A percentile compares a stretch with the other conserved stretches of the same genome.
phyloP scores from a whole-genome alignment of 768 basidiomycete genomes.

The Suillus decipiens region DNA sequence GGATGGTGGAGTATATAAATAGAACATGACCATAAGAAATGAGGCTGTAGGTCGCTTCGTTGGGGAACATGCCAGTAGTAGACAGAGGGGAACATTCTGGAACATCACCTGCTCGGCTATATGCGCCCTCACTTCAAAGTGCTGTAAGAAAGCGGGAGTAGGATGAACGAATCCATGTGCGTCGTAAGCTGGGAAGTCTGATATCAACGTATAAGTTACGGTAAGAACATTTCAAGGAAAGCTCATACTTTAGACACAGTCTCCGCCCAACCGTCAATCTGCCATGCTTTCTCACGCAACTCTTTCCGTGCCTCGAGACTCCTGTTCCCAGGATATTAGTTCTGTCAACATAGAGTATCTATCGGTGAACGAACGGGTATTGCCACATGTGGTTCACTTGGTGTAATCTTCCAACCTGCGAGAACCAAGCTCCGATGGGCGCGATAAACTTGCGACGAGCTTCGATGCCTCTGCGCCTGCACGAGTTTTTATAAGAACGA shows the following conservation, averaged over 20 bases:
- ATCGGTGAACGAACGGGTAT: constrained; percentile 66
- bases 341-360: constrained; percentile 9
- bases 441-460: constrained; percentile 85
- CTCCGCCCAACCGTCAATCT: constrained; percentile 93
- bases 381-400: constrained; percentile 98
- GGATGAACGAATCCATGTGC: constrained; percentile 84
- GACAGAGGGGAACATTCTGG: constrained; percentile 8
- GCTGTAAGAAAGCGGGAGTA: constrained; percentile 78
- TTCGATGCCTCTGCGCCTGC: constrained; percentile 91
- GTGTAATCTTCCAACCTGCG: constrained; percentile 80
- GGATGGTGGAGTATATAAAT: background rate
- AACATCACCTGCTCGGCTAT: background rate
- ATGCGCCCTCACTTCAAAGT: constrained; percentile 64
- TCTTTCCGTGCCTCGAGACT: constrained; percentile 81
- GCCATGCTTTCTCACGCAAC: constrained; percentile 88
- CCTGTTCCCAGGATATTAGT: constrained; percentile 37
- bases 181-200: constrained; percentile 89
- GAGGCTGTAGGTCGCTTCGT: too few species aligned
- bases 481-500: constrained; percentile 11
- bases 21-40: background rate
- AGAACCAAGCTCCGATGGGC: constrained; percentile 92
- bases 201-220: background rate
- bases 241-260: constrained; percentile 82
- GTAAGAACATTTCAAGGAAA: too few species aligned
- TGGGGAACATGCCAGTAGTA: background rate